Evolutionary conservation across 1,139 yeast genomes (phyloP).

Genomic region (Hansenula sp.): DNA sequence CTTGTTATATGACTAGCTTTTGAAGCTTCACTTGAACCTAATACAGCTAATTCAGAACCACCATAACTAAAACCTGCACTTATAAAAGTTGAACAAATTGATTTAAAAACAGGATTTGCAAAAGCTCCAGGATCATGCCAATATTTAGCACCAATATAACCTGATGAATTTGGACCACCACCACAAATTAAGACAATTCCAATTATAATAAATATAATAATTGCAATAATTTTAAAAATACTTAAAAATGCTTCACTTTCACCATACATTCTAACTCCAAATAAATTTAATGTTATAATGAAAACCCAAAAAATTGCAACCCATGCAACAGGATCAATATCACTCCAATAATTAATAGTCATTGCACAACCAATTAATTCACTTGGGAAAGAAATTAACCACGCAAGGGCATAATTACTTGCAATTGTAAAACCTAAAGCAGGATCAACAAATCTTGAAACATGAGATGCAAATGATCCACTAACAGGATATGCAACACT

Average conservation of each 20-base stretch:
- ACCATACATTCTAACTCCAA: constrained; percentile 68
- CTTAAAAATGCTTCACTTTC: constrained; percentile 61
- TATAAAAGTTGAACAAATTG: constrained; percentile 56
- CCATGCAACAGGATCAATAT: constrained; percentile 65
- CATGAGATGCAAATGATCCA: constrained; percentile 57
- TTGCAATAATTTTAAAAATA: constrained; percentile 51
- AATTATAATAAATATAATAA: constrained; percentile 54
- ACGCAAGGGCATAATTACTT: constrained; percentile 78
- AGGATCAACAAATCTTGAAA: constrained; percentile 62
- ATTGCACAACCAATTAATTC: constrained; percentile 80
- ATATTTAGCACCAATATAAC: constrained; percentile 60
- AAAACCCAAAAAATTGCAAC: constrained; percentile 52
- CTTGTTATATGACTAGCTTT: constrained; percentile 68
- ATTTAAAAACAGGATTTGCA: constrained; percentile 54
- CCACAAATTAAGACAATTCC: constrained; percentile 65
- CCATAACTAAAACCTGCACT: constrained; percentile 75
- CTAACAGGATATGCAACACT: constrained; percentile 69
- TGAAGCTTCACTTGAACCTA: constrained; percentile 72
- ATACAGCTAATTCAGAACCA: constrained; percentile 71
- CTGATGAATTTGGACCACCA: constrained; percentile 43
- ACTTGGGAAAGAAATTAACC: constrained; percentile 82
- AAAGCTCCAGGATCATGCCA: constrained; percentile 63
- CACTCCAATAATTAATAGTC: constrained; percentile 70
- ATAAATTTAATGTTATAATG: constrained; percentile 42
- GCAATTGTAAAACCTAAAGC: constrained; percentile 79